Evolutionary conservation across 768 basidiomycete species (phyloP).

Genomic region (Boletus sp.): DNA sequence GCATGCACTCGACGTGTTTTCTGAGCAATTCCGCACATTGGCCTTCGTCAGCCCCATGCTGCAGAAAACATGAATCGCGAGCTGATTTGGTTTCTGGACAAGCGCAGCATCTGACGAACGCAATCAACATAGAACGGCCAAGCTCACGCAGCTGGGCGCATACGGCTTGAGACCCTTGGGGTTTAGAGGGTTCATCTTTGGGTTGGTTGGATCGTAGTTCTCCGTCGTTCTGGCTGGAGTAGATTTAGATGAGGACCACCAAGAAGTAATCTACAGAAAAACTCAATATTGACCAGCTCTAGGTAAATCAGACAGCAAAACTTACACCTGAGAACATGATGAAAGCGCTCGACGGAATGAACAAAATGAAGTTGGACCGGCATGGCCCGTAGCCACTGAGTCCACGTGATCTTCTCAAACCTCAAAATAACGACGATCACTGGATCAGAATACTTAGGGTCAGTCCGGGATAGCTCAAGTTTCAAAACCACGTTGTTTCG

Average conservation of each 20-base stretch:
- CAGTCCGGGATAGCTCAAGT: too few relatives aligned
- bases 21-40: conserved; percentile 80
- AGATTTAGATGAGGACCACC: conserved; percentile 48
- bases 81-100: conserved; percentile 90
- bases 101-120: conserved; percentile 76
- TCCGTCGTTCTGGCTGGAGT: conserved; percentile 32
- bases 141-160: conserved; percentile 26
- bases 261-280: conserved; percentile 43
- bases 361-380: background rate
- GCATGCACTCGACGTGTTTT: conserved; percentile 89
- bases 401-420: background rate
- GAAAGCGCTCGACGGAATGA: background rate
- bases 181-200: conserved; percentile 84
- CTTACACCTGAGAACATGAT: conserved; percentile 45
- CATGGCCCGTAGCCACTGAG: too few relatives aligned
- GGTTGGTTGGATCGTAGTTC: conserved; percentile 69
- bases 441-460: too few relatives aligned
- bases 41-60: conserved; percentile 59
- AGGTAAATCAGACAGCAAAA: background rate
- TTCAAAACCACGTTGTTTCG: background rate
- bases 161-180: conserved; percentile 95
- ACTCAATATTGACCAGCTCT: background rate
- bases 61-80: conserved; percentile 94
- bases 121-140: background rate
- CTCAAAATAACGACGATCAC: too few relatives aligned